phyloP scores from a whole-genome alignment of 345 rosid species.

The Pelargonium nanum region DNA sequence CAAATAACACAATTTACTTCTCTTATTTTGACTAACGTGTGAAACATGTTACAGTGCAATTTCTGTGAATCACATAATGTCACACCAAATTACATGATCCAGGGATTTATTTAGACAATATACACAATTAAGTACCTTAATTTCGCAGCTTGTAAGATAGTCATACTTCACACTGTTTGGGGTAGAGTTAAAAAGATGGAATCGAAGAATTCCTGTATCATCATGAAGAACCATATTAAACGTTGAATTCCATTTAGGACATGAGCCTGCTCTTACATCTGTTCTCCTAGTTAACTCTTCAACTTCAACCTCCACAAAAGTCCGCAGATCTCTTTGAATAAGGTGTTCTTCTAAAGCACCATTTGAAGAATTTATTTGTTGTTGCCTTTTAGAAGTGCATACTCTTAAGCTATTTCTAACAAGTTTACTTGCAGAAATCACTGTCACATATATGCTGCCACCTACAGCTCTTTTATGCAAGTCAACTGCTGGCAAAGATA shows the following conservation, averaged over 20 bases:
- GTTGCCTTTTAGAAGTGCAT: conserved; percentile 46
- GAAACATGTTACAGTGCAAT: too few relatives aligned
- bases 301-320: conserved; percentile 91
- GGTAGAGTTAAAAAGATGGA: conserved; percentile 56
- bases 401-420: conserved; percentile 42
- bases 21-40: too few relatives aligned
- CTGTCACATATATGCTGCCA: conserved; percentile 66
- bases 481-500: conserved; percentile 59
- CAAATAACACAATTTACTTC: too few relatives aligned
- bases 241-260: conserved; percentile 70
- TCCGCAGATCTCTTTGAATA: conserved; percentile 48
- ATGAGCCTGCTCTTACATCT: conserved; percentile 43
- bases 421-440: conserved; percentile 64
- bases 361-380: conserved; percentile 18
- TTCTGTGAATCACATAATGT: too few relatives aligned
- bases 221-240: conserved; percentile 92
- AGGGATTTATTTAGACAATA: too few relatives aligned
- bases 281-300: conserved; percentile 77
- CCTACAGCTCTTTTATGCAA: conserved; percentile 79
- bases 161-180: conserved; percentile 60
- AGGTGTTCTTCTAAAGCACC: conserved; percentile 24
- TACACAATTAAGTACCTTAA: conserved; percentile 69
- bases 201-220: conserved; percentile 53
- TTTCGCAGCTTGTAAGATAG: conserved; percentile 69
- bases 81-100: too few relatives aligned